Evolutionary conservation across 1,139 yeast species (phyloP).

Genomic region (Arxiozyma heterogenica): DNA sequence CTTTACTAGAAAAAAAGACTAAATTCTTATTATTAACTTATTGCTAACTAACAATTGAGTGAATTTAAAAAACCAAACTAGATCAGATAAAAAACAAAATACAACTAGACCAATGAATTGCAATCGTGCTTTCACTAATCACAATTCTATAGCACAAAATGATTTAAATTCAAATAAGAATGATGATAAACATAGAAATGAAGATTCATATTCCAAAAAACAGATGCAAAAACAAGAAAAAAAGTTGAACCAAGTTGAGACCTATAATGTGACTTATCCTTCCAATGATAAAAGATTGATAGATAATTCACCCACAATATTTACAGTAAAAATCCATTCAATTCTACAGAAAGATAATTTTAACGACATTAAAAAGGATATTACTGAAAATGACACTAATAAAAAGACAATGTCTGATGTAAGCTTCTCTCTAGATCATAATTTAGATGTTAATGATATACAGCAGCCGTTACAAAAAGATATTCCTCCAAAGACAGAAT

Average conservation of each 20-base stretch:
- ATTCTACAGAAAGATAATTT: background rate
- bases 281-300: background rate
- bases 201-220: background rate
- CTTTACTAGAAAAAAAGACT: too few relatives aligned
- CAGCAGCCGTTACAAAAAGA: too few relatives aligned
- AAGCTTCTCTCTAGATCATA: too few relatives aligned
- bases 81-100: background rate
- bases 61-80: background rate
- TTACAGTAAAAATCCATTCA: background rate
- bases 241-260: background rate
- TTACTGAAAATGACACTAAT: background rate
- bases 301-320: background rate
- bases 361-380: background rate
- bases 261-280: background rate
- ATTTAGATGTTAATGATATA: too few relatives aligned
- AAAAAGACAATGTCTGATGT: too few relatives aligned
- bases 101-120: too few relatives aligned
- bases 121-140: too few relatives aligned
- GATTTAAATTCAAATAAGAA: too few relatives aligned
- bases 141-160: too few relatives aligned
- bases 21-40: background rate
- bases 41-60: too few relatives aligned
- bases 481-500: too few relatives aligned
- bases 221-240: background rate
- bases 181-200: background rate